Evolutionary conservation across 2,329 filamentous ascomycete species (phyloP), one percentile per base, ranked within the genome.

Genomic region (Aspergillus niger): DNA sequence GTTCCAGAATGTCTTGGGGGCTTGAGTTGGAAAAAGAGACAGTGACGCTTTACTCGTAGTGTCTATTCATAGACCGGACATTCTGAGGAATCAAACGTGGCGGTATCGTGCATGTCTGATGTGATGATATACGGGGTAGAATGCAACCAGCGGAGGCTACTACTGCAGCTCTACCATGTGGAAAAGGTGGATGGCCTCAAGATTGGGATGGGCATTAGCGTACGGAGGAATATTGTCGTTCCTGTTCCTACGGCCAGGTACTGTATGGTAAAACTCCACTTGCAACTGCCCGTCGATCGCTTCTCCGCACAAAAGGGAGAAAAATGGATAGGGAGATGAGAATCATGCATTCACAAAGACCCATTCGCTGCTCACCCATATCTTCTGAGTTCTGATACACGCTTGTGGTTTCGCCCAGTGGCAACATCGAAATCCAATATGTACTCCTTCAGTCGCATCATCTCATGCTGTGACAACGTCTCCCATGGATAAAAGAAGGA

Each of bases 221-320:
- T 50, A 44, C 41, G 41, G 41, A 44, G 41, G 41, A 44, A 44
- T 30, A 17, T 30, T 30, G 47, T 30, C 47, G 24, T 32, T 17
- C n/a, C 47, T 30, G 22, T 30, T 28, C 44, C 22, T 26, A 28
- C 22, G 20, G 30, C 32, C 50, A 53, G 51, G 53, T 55, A 55
- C 39, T 26, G 53, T 55, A 55, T 32, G 53, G 53, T 55, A 55
- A 55, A 55, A 30, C 53, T 47, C 53, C 53, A 55, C 53, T 17
- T 28, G 41, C 39, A 55, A 55, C 53, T 47, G 39, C 53, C 53
- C 53, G 53, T 55, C 53, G 53, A 55, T 55, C 53, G 53, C 53
- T 55, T 55, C 53, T 55, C 53, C 53, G 53, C 53, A 55, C n/a
- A 13, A 24, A 11, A 10, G 22, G 17, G 41, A 44, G 41, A 24